phyloP scores from a whole-genome alignment of 352 stramenopile genomes.

The Phytophthora palmivora region DNA sequence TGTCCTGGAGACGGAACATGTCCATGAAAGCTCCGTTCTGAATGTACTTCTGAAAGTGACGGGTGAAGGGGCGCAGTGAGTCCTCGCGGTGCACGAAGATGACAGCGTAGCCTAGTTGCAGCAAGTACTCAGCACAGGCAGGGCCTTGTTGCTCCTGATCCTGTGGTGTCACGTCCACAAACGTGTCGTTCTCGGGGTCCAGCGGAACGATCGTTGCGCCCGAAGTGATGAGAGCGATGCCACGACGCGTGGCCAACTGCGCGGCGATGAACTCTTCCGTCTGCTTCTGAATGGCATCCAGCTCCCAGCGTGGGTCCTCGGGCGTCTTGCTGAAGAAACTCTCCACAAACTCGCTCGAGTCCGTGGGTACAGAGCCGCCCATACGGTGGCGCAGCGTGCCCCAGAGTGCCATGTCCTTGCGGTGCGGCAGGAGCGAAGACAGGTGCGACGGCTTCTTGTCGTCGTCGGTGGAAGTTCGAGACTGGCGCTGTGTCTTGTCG shows the following conservation, averaged over 20 bases:
- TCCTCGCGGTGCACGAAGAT: slow-evolving; percentile 84
- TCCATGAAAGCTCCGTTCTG: slow-evolving; percentile 83
- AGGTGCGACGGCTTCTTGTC: slow-evolving; percentile 19
- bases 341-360: slow-evolving; percentile 80
- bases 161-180: slow-evolving; percentile 77
- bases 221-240: slow-evolving; percentile 84
- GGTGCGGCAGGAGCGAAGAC: slow-evolving; percentile 26
- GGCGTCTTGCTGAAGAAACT: slow-evolving; percentile 83
- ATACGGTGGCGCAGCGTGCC: slow-evolving; percentile 82
- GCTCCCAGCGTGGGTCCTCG: slow-evolving; percentile 65
- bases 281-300: slow-evolving; percentile 45
- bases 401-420: slow-evolving; percentile 76
- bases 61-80: slow-evolving; percentile 83
- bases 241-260: slow-evolving; percentile 64
- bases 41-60: slow-evolving; percentile 87
- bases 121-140: slow-evolving; percentile 79
- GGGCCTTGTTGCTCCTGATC: slow-evolving; percentile 81
- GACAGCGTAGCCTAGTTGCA: slow-evolving; percentile 82
- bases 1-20: slow-evolving; percentile 73
- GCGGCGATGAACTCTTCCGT: slow-evolving; percentile 64
- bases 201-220: slow-evolving; percentile 83
- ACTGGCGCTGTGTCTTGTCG: slow-evolving; percentile 28
- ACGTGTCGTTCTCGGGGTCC: slow-evolving; percentile 65
- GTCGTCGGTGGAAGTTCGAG: slow-evolving; percentile 15
- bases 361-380: slow-evolving; percentile 56